Evolutionary conservation across 2,329 filamentous ascomycete genomes (phyloP), one percentile per base, ranked within the genome.

Genomic region (Phialophora verrucosa): DNA sequence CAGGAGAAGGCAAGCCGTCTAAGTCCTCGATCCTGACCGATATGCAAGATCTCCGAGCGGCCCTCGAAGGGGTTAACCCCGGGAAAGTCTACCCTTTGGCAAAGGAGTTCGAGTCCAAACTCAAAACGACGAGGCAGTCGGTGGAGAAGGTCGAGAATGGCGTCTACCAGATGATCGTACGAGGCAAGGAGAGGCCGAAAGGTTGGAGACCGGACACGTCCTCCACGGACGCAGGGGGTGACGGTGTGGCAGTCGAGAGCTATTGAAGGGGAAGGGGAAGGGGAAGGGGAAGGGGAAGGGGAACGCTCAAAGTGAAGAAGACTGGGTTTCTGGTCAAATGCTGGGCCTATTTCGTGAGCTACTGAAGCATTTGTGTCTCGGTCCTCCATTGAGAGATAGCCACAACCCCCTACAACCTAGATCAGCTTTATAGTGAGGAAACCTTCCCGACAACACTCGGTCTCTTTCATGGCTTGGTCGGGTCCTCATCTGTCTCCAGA

Each of bases 141-240:
- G 93, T 99, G 29, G 89, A 90, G 75, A 99, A 99, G 83, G 95
- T 99, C 11, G 95, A 99, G 84, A 89, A 87, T 71, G 87, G 94
- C 27, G 88, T 93, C 32, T 99, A 98, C 78, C 92, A 93, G 3
- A 87, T 97, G 71, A 88, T 90, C 32, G 91, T 99, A 25, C 84
- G 95, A 60, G 94, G 94, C 0, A 91, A 90, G 60, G 95, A 99
- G 82, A 83, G 93, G 69, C 94, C 94, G 0, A 91, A 90, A 75
- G 94, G 94, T 0, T 98, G 94, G 94, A 86, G 95, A 75, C 94
- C 93, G 3, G 93, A 97, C 75, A 57, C 51, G 17, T 57, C 58
- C 38, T 23, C 63, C 2, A 78, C 91, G 75, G 65, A 69, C 27
- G 64, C 47, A 25, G 38, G 65, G 74, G 25, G 78, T 78, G 23